Evolutionary conservation across 2,329 filamentous ascomycete genomes (phyloP).

Genomic region (Colletotrichum orchidophilum): DNA sequence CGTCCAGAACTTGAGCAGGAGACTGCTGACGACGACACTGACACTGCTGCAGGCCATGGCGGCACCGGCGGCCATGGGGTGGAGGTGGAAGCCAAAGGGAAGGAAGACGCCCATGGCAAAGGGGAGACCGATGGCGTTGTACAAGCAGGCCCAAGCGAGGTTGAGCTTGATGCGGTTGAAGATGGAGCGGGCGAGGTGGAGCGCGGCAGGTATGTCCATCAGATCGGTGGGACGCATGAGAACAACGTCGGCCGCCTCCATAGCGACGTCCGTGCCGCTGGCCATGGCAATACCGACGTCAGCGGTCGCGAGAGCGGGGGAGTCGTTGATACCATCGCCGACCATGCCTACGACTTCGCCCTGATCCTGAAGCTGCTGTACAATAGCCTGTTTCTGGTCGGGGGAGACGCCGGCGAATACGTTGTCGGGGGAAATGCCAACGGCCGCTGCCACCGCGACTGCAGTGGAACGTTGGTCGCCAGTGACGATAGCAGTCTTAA

Average conservation of each 20-base stretch:
- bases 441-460: slow-evolving; percentile 80
- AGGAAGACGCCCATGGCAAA: slow-evolving; percentile 98
- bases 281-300: slow-evolving; percentile 93
- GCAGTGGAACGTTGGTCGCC: slow-evolving; percentile 90
- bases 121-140: slow-evolving; percentile 90
- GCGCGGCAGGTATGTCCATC: slow-evolving; percentile 88
- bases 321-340: slow-evolving; percentile 98
- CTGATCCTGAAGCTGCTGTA: slow-evolving; percentile 77
- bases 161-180: slow-evolving; percentile 96
- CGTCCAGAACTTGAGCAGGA: slow-evolving; percentile 88
- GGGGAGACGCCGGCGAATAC: slow-evolving; percentile 91
- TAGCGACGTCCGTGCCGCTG: slow-evolving; percentile 93
- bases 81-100: slow-evolving; percentile 85
- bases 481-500: slow-evolving; percentile 91
- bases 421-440: slow-evolving; percentile 80
- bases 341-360: slow-evolving; percentile 94
- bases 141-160: slow-evolving; percentile 89
- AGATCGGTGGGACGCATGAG: slow-evolving; percentile 93
- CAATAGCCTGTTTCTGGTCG: slow-evolving; percentile 88
- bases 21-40: slow-evolving; percentile 84
- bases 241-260: slow-evolving; percentile 96
- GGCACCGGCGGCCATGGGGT: slow-evolving; percentile 92
- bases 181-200: slow-evolving; percentile 84
- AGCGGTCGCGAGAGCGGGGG: slow-evolving; percentile 90
- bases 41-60: slow-evolving; percentile 94